Evolutionary conservation across 805 yeast genomes (phyloP), one percentile per base, ranked within the genome.

Genomic region (Candida sphagnicola): DNA sequence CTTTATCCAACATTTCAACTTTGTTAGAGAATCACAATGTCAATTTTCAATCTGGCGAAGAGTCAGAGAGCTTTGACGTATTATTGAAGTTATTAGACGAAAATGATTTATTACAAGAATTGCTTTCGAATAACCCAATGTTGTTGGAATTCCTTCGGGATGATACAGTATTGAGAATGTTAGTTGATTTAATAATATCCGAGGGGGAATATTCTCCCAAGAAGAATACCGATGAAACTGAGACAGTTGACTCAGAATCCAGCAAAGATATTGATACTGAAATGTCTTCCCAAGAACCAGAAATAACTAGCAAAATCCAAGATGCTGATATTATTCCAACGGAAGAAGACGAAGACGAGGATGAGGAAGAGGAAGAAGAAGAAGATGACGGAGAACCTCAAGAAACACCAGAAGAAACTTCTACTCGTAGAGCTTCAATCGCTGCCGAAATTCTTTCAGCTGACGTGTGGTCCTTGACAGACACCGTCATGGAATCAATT

Each of bases 391-490:
- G 42, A 4, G 37, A 30, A 23, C 48, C 44, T 13, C 56, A 50
- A 11, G 67, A 57, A 28, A 46, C 53, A 10, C 59, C 57, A 34
- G 68, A 64, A 29, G 73, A 66, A 41, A 52, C 51, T 12, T 51
- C 59, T 12, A 55, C 58, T 4, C 55, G 72, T 10, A 57, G 57
- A 41, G 71, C 72, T 21, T 57, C 72, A 5, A 50, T 67, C 28
- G 89, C 96, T 4, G 87, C 96, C 2, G 98, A 93, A 57, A 82
- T 93, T 31, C 68, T 93, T 34, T 78, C 91, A 29, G 87, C 93
- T 3, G 98, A 91, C 54, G 90, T 89, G 6, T 91, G 97, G 96
- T 84, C 95, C 2, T 70, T 93, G 28, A 85, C 96, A 1, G 95
- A 90, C 49, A 81, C 95, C 1, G 82, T 93, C 39, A 81, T 91